Base-by-base conservation (phyloP, 805 yeast species). In the Wickerhamiella lipophila region DNA sequence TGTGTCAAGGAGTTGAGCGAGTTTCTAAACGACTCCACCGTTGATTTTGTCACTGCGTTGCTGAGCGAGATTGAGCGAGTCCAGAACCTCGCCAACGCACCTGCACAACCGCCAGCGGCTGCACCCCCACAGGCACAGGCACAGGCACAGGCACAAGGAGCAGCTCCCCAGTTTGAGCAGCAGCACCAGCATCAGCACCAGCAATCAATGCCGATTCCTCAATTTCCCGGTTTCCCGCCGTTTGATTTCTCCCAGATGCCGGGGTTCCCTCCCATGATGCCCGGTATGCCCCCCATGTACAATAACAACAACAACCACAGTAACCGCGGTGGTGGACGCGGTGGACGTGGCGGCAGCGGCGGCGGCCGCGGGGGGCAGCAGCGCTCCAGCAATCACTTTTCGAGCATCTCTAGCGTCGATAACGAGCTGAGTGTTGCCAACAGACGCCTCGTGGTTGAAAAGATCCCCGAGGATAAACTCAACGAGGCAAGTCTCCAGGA, bases 381-480 rank as follows among this genome's bases (percentile, higher is more conserved):
- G 34, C 41, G 49, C 50, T 8, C 36, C 29, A 18, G 32, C 35
- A 29, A 29, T 13, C 32, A 42, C 39, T 39, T 15, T 11, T 45
- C 48, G 15, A 23, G 23, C 15, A 22, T 45, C 19, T 36, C 42
- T 26, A 46, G 52, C 34, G 50, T 54, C 6, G 55, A 58, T 15
- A 58, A 59, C 42, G 59, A 57, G 35, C 47, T 54, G 13, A 62
- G 61, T 42, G 50, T 49, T n/a, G 56, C 60, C 15, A 65, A 64
- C 51, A 52, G 55, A 22, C 53, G 57, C 35, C 59, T 73, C 4
- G 60, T 72, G 1, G 67, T 73, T 7, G 73, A 73, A 26, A 65
- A 67, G 39, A 47, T 73, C 8, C 77, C 77, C 13, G 56, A 56
- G 2, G 75, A 72, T 32, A 62, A 66, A 51, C 60, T 72, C 27